These are phyloP conservation scores for Chaetomiaceae sp. DNA, from an alignment of 2,329 filamentous ascomycete genomes.

Conservation along the genomic window DNA sequence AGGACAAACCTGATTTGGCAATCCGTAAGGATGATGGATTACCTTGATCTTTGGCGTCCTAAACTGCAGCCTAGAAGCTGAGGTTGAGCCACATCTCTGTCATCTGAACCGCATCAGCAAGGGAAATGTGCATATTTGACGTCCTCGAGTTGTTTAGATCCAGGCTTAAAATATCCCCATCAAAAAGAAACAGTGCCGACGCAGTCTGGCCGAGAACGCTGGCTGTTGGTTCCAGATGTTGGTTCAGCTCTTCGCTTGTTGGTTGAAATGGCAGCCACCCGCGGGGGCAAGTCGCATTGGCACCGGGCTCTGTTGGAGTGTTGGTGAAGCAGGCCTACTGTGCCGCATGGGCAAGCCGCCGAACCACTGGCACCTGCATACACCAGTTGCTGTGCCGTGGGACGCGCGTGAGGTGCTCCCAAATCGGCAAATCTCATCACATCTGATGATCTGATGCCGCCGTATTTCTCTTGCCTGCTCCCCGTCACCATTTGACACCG, in stretches of 20 bases:
- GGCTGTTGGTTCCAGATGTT: not conserved
- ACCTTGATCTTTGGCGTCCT: too few relatives aligned
- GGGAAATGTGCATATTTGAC: too few relatives aligned
- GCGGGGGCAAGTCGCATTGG: not conserved
- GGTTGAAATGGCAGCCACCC: too few relatives aligned
- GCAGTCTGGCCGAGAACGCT: not conserved
- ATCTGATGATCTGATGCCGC: not conserved
- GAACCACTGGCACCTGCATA: not conserved
- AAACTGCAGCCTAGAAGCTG: constrained; percentile 9
- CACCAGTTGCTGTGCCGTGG: constrained; percentile 3
- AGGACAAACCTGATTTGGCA: too few relatives aligned
- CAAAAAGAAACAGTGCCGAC: not conserved
- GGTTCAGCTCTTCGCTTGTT: not conserved
- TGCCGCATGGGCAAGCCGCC: not conserved
- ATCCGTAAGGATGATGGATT: too few relatives aligned
- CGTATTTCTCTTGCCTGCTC: not conserved
- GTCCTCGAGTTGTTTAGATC: too few relatives aligned
- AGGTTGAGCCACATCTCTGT: constrained; percentile 4
- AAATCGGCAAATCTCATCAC: not conserved
- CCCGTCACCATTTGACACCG: not conserved
- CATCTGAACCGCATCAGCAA: too few relatives aligned
- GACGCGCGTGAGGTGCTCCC: too few relatives aligned
- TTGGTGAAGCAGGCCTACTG: not conserved
- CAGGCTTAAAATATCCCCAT: too few relatives aligned
- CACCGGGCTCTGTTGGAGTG: not conserved